These are phyloP conservation scores for Hyaloperonospora brassicae DNA, from an alignment of 352 stramenopile genomes.

Conservation along the genomic window DNA sequence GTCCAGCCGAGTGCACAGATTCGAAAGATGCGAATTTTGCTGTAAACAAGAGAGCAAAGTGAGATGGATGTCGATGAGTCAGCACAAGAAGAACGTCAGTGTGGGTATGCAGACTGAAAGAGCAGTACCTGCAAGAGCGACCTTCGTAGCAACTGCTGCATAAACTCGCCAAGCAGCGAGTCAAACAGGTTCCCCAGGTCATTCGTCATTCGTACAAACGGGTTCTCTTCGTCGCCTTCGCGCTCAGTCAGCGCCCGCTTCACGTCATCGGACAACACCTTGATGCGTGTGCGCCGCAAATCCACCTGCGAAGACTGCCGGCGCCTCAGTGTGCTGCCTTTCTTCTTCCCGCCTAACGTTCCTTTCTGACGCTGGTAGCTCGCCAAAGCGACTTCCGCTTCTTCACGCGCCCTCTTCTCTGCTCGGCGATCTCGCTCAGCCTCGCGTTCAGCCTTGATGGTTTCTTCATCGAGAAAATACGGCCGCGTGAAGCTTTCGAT, in stretches of 20 bases:
- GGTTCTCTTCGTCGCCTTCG: constrained; percentile 60
- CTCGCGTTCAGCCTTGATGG: constrained; percentile 76
- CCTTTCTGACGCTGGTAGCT: constrained; percentile 48
- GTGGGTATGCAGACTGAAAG: neutral
- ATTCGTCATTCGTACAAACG: constrained; percentile 66
- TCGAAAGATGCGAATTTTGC: constrained; percentile 65
- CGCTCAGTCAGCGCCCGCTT: constrained; percentile 60
- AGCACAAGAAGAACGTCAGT: constrained; percentile 1
- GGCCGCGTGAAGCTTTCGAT: constrained; percentile 87
- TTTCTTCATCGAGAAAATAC: constrained; percentile 81
- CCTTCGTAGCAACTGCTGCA: constrained; percentile 80
- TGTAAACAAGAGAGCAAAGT: constrained; percentile 14
- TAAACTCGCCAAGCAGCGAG: constrained; percentile 80
- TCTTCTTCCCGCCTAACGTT: constrained; percentile 43
- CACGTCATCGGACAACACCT: constrained; percentile 72
- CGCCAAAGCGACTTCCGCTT: constrained; percentile 65
- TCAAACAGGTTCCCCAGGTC: constrained; percentile 85
- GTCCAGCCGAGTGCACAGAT: constrained; percentile 50
- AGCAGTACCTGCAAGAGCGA: constrained; percentile 69
- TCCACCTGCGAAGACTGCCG: constrained; percentile 71
- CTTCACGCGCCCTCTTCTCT: constrained; percentile 69
- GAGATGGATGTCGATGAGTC: neutral
- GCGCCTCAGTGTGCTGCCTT: constrained; percentile 41
- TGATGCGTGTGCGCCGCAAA: constrained; percentile 69
- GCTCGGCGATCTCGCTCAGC: constrained; percentile 66